Evolutionary conservation across 305 asterid species (phyloP), one percentile per base, ranked within the genome.

Genomic region (Fraxinus sp.): DNA sequence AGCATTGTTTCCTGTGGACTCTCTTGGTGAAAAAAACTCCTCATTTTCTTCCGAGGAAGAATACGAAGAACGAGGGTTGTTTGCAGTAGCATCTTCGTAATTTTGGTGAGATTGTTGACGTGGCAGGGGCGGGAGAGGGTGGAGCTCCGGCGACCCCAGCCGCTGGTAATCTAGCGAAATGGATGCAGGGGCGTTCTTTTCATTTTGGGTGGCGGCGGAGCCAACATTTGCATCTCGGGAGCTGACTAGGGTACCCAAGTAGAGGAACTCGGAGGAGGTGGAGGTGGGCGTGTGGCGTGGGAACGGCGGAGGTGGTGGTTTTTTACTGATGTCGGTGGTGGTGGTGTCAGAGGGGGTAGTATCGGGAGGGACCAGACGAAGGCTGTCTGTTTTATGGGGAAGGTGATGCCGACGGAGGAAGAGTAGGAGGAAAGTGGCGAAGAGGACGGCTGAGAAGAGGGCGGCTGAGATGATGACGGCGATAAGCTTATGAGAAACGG

Each of bases 131-230:
- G 99, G 99, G 33, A 94, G 91, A 3, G 98, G 98, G 49, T 68
- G 94, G 80, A 94, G 97, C 84, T 95, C 98, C 80, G 98, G 99
- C 22, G 98, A 94, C 55, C 91, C 94, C 9, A 90, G 88, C 55
- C 88, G 78, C 11, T 88, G 93, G 78, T 85, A 90, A 82, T 78
- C 81, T 66, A 77, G 22, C 0, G 84, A 36, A 39, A 75, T 16
- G 49, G 59, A 22, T 64, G 80, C 26, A 52, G 80, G 80, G 55
- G 83, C 20, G 28, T 89, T 84, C 64, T 26, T 59, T 74, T 80
- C 88, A 46, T 85, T 80, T 26, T 72, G 68, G 3, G 80, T 1
- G 80, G 81, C 32, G 76, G 79, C 33, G 71, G 86, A 57, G 82
- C 39, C 76, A 9, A 74, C 79, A 11, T 82, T 81, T 41, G 88